Evolutionary conservation across 441 rosid genomes (phyloP).

Genomic region (Arabidopsis lyrata): DNA sequence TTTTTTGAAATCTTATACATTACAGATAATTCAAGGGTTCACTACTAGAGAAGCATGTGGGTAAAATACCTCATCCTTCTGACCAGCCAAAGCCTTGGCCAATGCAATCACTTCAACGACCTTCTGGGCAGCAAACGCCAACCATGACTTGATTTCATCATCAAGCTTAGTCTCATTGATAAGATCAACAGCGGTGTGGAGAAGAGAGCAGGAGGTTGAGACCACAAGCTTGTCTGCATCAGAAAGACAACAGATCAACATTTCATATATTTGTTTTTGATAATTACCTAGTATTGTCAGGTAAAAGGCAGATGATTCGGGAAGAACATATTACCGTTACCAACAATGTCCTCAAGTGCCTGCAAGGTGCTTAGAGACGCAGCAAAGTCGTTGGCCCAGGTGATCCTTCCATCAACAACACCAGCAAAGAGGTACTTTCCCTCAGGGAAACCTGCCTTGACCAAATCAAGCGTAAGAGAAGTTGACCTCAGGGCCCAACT

Average conservation of each 20-base stretch:
- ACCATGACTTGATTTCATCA: conserved; percentile 89
- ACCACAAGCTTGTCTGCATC: conserved; percentile 87
- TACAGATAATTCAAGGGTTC: conserved; percentile 6
- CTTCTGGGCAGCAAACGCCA: conserved; percentile 99
- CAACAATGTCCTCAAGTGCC: conserved; percentile 77
- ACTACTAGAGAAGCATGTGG: not conserved
- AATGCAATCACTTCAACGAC: conserved; percentile 91
- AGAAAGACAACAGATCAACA: conserved; percentile 12
- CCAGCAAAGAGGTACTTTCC: conserved; percentile 96
- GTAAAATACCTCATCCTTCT: conserved; percentile 77
- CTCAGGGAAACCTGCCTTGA: conserved; percentile 80
- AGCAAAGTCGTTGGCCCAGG: conserved; percentile 97
- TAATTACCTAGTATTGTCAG: not conserved
- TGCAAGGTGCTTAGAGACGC: conserved; percentile 68
- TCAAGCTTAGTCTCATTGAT: conserved; percentile 91
- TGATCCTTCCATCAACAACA: conserved; percentile 98
- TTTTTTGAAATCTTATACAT: no score
- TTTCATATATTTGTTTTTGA: not conserved
- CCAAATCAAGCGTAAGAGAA: conserved; percentile 89
- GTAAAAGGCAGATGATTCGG: conserved; percentile 22
- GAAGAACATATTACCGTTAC: conserved; percentile 65
- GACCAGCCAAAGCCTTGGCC: conserved; percentile 92
- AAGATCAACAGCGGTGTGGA: conserved; percentile 96
- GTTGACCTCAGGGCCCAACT: conserved; percentile 89
- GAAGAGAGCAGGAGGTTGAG: conserved; percentile 96